phyloP scores from a whole-genome alignment of 441 rosid genomes.

The Mallotus japonicus region DNA sequence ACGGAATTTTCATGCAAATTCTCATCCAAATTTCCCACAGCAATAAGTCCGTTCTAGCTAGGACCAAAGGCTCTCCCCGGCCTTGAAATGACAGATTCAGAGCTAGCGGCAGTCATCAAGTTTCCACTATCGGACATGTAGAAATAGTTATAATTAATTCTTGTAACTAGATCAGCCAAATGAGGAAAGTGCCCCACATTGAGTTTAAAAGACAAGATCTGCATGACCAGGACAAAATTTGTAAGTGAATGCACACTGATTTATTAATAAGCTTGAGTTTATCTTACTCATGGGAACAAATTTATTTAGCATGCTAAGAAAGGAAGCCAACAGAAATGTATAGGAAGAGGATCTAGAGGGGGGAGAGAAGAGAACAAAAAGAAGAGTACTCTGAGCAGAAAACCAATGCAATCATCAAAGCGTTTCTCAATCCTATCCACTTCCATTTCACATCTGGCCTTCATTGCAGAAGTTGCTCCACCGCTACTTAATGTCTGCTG shows the following conservation, averaged over 20 bases:
- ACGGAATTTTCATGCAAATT: not conserved
- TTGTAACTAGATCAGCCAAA: slow-evolving; percentile 83
- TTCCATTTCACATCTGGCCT: slow-evolving; percentile 81
- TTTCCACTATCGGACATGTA: slow-evolving; percentile 87
- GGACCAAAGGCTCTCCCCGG: slow-evolving; percentile 33
- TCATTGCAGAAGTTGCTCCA: slow-evolving; percentile 75
- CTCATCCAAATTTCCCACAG: not conserved
- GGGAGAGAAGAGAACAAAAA: not conserved
- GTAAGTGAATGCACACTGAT: not conserved
- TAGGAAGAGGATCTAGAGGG: not conserved
- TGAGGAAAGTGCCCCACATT: slow-evolving; percentile 94
- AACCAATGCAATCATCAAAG: slow-evolving; percentile 85
- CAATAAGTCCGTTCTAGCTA: slow-evolving; percentile 23
- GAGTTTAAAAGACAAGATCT: slow-evolving; percentile 86
- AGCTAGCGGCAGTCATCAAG: slow-evolving; percentile 54
- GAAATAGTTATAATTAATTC: slow-evolving; percentile 89
- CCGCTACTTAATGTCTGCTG: slow-evolving; percentile 80
- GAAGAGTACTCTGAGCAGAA: slow-evolving; percentile 78
- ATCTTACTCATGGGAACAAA: not conserved
- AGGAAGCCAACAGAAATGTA: too few relatives aligned
- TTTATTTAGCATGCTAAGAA: not conserved
- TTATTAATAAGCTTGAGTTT: not conserved
- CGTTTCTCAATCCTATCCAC: slow-evolving; percentile 80
- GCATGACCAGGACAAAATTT: slow-evolving; percentile 6
- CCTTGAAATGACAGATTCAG: slow-evolving; percentile 44